phyloP scores from a whole-genome alignment of 176 grass and related monocot species.

The Puya raimondii region DNA sequence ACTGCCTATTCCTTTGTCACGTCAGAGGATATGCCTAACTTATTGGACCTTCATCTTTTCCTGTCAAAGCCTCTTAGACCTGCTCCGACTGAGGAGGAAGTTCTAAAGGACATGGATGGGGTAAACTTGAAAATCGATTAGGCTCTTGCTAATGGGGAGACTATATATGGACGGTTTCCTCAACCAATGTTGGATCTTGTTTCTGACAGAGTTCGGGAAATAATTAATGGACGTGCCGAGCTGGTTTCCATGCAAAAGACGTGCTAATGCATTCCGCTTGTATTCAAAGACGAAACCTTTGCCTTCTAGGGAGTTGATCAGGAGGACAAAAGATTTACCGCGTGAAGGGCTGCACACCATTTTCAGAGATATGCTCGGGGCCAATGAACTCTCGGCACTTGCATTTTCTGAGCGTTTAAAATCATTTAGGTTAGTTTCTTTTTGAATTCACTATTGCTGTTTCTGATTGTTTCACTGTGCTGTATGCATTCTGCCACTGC shows the following conservation, averaged over 20 bases:
- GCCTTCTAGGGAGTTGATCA: slow-evolving; percentile 79
- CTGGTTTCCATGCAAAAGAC: slow-evolving; percentile 56
- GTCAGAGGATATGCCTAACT: slow-evolving; percentile 65
- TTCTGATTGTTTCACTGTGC: not conserved
- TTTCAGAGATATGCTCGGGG: slow-evolving; percentile 56
- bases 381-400: slow-evolving; percentile 80
- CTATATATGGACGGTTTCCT: slow-evolving; percentile 80
- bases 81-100: slow-evolving; percentile 78
- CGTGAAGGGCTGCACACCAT: slow-evolving; percentile 80
- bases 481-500: not conserved
- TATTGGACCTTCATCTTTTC: slow-evolving; percentile 92
- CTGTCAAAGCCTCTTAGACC: slow-evolving; percentile 81
- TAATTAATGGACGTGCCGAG: slow-evolving; percentile 51
- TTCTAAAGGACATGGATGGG: slow-evolving; percentile 59
- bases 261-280: slow-evolving; percentile 74
- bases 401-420: slow-evolving; percentile 79
- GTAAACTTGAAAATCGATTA: slow-evolving; percentile 58
- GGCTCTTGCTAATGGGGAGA: slow-evolving; percentile 65
- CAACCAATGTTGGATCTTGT: slow-evolving; percentile 76
- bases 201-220: slow-evolving; percentile 74
- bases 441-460: slow-evolving; percentile 10
- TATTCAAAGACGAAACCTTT: slow-evolving; percentile 68
- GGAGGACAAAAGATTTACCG: slow-evolving; percentile 69
- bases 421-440: slow-evolving; percentile 53
- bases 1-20: slow-evolving; percentile 94